Conservation (phyloP, 306 rosid genomes). For the Quillaja saponaria region DNA sequence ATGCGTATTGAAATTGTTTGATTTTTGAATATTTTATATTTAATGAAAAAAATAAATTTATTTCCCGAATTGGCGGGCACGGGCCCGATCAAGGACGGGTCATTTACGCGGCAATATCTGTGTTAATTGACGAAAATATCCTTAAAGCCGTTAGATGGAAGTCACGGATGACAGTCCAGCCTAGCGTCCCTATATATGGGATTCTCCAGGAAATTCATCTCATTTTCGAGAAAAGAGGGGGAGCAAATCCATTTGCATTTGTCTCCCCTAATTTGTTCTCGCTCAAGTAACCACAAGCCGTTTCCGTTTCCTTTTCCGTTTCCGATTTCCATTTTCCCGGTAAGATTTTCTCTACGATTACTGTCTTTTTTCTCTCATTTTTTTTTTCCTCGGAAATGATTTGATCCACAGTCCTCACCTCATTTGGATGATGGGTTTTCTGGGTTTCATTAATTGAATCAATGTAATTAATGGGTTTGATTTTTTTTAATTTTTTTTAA, state of each 20-base stretch:
- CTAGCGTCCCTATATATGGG: slow-evolving; percentile 4
- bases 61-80: too few relatives aligned
- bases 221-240: background rate
- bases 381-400: slow-evolving; percentile 29
- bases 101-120: slow-evolving; percentile 46
- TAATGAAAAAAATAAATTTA: too few relatives aligned
- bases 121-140: slow-evolving; percentile 17
- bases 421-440: slow-evolving; percentile 37
- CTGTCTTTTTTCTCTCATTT: background rate
- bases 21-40: too few relatives aligned
- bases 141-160: slow-evolving; percentile 10
- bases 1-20: too few relatives aligned
- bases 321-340: slow-evolving; percentile 25
- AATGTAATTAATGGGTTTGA: too few relatives aligned
- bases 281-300: slow-evolving; percentile 1
- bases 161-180: background rate
- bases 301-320: background rate
- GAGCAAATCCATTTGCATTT: background rate
- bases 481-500: background rate
- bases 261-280: slow-evolving; percentile 18
- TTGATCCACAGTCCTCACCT: slow-evolving; percentile 36
- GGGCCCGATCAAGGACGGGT: slow-evolving; percentile 25
- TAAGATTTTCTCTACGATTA: slow-evolving; percentile 22
- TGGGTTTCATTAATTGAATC: background rate
- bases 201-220: background rate